Evolutionary conservation across 2,329 filamentous ascomycete species (phyloP).

Genomic region (Sclerotinia trifoliorum): DNA sequence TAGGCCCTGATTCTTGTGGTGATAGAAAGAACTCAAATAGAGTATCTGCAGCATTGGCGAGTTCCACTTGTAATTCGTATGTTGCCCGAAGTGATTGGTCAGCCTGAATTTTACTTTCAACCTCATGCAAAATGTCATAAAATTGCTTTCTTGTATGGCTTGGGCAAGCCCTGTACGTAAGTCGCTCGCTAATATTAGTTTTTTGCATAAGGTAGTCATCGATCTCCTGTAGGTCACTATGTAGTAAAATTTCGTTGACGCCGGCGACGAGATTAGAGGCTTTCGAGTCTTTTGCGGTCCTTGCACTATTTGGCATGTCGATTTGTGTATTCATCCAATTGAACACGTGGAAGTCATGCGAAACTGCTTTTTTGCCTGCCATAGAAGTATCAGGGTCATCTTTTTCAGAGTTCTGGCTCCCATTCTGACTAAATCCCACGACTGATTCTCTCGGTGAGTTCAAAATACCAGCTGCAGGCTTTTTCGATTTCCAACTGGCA

Average conservation of each 20-base stretch:
- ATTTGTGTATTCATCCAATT: slow-evolving; percentile 8
- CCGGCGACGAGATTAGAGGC: neutral
- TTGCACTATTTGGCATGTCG: neutral
- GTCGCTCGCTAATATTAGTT: neutral
- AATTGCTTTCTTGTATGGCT: slow-evolving; percentile 2
- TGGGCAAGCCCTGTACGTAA: slow-evolving; percentile 3
- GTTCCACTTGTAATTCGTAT: slow-evolving; percentile 39
- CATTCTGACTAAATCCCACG: neutral
- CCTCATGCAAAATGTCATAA: neutral
- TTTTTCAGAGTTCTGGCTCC: neutral
- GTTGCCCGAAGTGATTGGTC: slow-evolving; percentile 28
- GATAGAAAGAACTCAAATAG: slow-evolving; percentile 48
- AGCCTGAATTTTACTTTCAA: slow-evolving; percentile 25
- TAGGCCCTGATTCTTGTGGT: slow-evolving; percentile 41
- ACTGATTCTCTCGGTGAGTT: neutral
- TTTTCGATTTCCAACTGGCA: neutral
- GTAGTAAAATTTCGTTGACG: neutral
- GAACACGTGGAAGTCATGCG: neutral
- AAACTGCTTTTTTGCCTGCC: neutral
- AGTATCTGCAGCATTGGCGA: slow-evolving; percentile 45
- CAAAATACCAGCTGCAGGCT: neutral
- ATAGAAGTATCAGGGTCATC: neutral
- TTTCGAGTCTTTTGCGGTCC: neutral
- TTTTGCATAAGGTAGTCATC: neutral
- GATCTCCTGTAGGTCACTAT: slow-evolving; percentile 12